These are phyloP conservation scores for Vitis hybrid DNA, from an alignment of 177 flowering plant genomes.

Conservation along the genomic window DNA sequence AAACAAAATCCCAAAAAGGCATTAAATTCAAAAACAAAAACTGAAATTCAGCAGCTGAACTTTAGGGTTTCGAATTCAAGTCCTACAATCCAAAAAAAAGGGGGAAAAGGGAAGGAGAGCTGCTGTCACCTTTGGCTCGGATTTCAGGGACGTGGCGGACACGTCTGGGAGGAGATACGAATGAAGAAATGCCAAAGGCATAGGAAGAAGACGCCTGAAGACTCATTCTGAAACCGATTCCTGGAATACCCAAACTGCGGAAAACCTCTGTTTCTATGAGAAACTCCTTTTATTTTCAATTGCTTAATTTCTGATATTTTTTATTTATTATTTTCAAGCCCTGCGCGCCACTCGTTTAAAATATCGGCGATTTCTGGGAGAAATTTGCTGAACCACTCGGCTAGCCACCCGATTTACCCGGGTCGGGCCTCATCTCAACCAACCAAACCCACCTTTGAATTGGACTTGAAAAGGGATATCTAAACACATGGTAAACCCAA, in stretches of 20 bases:
- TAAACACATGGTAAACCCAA: too few species aligned
- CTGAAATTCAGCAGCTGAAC: neutral
- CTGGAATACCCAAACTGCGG: neutral
- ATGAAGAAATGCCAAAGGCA: slow-evolving; percentile 31
- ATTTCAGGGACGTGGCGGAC: slow-evolving; percentile 21
- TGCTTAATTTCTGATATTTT: neutral
- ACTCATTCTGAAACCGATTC: slow-evolving; percentile 26
- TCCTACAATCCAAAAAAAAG: neutral
- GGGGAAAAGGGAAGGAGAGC: neutral
- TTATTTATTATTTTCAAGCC: neutral
- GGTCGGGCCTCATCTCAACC: neutral
- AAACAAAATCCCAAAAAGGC: too few species aligned
- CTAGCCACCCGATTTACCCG: too few species aligned
- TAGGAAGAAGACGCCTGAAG: slow-evolving; percentile 37
- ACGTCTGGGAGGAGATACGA: slow-evolving; percentile 18
- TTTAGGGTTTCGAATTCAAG: neutral
- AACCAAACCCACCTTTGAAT: neutral
- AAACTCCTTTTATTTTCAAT: neutral
- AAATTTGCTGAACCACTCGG: too few species aligned
- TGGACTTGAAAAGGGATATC: too few species aligned
- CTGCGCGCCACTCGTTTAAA: slow-evolving; percentile 27
- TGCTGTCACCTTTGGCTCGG: slow-evolving; percentile 36
- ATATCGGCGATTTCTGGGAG: slow-evolving; percentile 6
- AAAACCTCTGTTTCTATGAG: neutral
- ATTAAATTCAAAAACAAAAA: too few species aligned